Conservation (phyloP, 1,284 basidiomycete genomes). For the Ganoderma sinense region DNA sequence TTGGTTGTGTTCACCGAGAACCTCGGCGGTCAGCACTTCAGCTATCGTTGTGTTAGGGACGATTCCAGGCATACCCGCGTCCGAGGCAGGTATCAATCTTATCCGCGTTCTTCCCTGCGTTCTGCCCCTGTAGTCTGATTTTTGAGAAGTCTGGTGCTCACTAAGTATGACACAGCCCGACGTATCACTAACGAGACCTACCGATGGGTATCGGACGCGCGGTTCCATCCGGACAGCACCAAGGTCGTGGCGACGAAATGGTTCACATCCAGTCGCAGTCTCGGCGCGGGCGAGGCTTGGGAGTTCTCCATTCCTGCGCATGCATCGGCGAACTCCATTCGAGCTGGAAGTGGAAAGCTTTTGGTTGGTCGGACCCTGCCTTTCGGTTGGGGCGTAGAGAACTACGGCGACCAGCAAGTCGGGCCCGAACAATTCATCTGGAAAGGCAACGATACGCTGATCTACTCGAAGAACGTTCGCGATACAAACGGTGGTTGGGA, state of each 20-base stretch:
- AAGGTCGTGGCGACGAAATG: conserved; percentile 77
- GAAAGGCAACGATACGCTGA: conserved; percentile 61
- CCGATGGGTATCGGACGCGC: conserved; percentile 70
- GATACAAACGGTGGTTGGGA: conserved; percentile 59
- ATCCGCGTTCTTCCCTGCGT: background rate
- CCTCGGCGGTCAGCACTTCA: too few species aligned
- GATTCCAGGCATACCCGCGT: too few species aligned
- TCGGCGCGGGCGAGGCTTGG: conserved; percentile 79
- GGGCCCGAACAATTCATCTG: conserved; percentile 77
- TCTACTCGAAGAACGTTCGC: conserved; percentile 69
- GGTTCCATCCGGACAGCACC: conserved; percentile 70
- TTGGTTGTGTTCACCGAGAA: too few species aligned
- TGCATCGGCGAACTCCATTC: conserved; percentile 40
- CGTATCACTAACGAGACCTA: conserved; percentile 79
- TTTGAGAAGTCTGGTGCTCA: conserved; percentile 5
- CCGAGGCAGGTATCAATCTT: too few species aligned
- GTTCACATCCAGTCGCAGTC: conserved; percentile 67
- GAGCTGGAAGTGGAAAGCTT: conserved; percentile 58
- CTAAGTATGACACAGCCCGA: conserved; percentile 47
- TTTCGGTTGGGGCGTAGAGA: conserved; percentile 59
- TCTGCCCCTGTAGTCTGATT: too few species aligned
- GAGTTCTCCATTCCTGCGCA: conserved; percentile 57
- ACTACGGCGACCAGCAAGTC: conserved; percentile 73
- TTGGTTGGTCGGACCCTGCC: conserved; percentile 65
- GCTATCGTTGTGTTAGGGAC: too few species aligned